Conservation (phyloP, 2,329 filamentous ascomycete species). For the Colletotrichum tabaci region DNA sequence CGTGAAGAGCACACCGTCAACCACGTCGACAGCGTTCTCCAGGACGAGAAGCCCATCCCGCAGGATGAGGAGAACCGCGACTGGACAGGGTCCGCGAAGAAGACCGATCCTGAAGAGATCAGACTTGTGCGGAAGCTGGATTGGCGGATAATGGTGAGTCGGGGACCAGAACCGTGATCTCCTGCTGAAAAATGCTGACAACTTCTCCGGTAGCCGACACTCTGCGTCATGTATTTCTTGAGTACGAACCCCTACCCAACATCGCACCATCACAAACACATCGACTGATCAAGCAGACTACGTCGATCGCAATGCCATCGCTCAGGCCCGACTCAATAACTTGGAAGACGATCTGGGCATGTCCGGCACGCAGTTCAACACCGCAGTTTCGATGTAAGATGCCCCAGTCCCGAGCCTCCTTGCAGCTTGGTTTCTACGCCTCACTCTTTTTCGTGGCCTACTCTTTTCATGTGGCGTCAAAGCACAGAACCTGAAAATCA, state of each 20-base stretch:
- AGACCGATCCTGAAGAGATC: slow-evolving; percentile 58
- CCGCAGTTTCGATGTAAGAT: slow-evolving; percentile 55
- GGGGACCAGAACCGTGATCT: too few species aligned
- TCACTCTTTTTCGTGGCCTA: too few species aligned
- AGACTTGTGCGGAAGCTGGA: slow-evolving; percentile 59
- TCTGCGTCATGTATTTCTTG: slow-evolving; percentile 62
- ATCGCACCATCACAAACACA: not conserved
- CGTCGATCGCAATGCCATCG: slow-evolving; percentile 63
- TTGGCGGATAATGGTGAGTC: slow-evolving; percentile 57
- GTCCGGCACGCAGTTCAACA: slow-evolving; percentile 54
- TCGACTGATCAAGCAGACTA: slow-evolving; percentile 46
- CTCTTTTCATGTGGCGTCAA: not conserved
- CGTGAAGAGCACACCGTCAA: slow-evolving; percentile 38
- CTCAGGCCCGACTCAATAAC: slow-evolving; percentile 58
- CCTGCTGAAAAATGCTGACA: not conserved
- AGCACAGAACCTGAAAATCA: slow-evolving; percentile 43
- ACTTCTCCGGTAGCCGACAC: slow-evolving; percentile 47
- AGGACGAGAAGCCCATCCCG: slow-evolving; percentile 38
- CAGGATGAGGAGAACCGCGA: slow-evolving; percentile 49
- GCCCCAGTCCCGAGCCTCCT: too few species aligned
- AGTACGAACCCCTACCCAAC: slow-evolving; percentile 45
- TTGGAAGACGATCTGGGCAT: slow-evolving; percentile 61
- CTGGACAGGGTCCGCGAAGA: slow-evolving; percentile 55
- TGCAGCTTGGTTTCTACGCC: not conserved
- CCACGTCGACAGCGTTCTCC: slow-evolving; percentile 28